These are phyloP conservation scores for Lactarius hatsudake DNA, from an alignment of 768 basidiomycete species.

Conservation along the genomic window DNA sequence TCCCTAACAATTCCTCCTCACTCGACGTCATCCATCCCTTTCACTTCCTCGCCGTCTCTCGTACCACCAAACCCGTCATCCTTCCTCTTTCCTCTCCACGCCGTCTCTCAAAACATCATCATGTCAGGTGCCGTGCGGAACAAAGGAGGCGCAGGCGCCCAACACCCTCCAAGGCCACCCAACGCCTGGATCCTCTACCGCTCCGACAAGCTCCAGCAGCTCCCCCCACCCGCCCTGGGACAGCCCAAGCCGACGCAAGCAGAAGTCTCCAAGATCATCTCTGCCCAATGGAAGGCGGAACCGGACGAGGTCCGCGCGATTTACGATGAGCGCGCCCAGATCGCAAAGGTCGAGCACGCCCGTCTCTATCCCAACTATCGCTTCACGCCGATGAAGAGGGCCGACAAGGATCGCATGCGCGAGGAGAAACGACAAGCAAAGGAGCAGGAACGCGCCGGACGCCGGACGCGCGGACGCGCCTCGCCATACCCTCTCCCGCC, in stretches of 20 bases:
- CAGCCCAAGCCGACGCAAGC: constrained; percentile 39
- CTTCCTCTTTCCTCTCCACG: not conserved
- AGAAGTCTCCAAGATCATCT: constrained; percentile 43
- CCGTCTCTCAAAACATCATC: not conserved
- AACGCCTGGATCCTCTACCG: constrained; percentile 54
- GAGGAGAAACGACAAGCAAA: constrained; percentile 21
- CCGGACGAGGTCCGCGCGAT: constrained; percentile 33
- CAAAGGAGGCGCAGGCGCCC: constrained; percentile 14
- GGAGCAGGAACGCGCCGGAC: constrained; percentile 20
- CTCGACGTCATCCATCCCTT: constrained; percentile 1
- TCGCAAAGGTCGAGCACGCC: constrained; percentile 24
- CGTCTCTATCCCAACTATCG: constrained; percentile 26
- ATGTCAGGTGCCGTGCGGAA: constrained; percentile 16
- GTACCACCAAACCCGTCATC: not conserved
- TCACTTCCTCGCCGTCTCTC: not conserved
- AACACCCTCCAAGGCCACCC: constrained; percentile 39
- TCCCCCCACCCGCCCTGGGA: constrained; percentile 31
- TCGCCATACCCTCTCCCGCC: constrained; percentile 17
- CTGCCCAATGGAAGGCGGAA: constrained; percentile 42
- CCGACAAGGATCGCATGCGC: constrained; percentile 24
- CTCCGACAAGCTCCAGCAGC: constrained; percentile 41
- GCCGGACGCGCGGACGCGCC: constrained; percentile 4
- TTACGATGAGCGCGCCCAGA: constrained; percentile 23
- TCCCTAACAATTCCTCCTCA: constrained; percentile 2
- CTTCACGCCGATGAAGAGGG: constrained; percentile 26